Evolutionary conservation across 2,329 filamentous ascomycete genomes (phyloP).

Genomic region (Xylaria digitata): DNA sequence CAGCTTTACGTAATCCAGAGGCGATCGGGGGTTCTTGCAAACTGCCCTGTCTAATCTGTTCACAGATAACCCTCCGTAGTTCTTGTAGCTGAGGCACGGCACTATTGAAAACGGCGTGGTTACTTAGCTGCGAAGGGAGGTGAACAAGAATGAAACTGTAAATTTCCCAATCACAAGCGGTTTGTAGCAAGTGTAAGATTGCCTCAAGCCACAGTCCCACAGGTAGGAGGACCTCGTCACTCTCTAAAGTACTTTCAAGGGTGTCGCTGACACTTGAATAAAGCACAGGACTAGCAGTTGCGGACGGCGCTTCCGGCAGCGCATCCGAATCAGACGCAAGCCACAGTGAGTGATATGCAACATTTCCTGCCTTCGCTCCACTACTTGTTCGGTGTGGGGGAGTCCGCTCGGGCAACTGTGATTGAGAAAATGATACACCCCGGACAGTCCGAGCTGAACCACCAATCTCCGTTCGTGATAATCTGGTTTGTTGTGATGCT

Average conservation of each 20-base stretch:
- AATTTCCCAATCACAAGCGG: slow-evolving; percentile 86
- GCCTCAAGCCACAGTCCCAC: slow-evolving; percentile 80
- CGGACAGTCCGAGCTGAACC: slow-evolving; percentile 58
- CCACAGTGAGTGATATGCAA: slow-evolving; percentile 66
- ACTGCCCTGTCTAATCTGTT: slow-evolving; percentile 80
- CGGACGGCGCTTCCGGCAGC: slow-evolving; percentile 61
- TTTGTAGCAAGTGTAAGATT: slow-evolving; percentile 77
- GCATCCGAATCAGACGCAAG: slow-evolving; percentile 66
- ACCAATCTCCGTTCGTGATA: slow-evolving; percentile 59
- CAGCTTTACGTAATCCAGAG: slow-evolving; percentile 85
- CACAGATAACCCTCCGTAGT: slow-evolving; percentile 80
- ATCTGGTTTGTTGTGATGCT: slow-evolving; percentile 57
- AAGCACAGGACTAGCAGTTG: slow-evolving; percentile 63
- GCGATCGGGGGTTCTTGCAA: slow-evolving; percentile 84
- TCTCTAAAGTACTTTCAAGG: slow-evolving; percentile 37
- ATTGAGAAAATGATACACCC: slow-evolving; percentile 65
- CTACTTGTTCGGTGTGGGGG: slow-evolving; percentile 57
- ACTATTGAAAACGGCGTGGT: slow-evolving; percentile 84
- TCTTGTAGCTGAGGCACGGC: slow-evolving; percentile 80
- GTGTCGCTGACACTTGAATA: slow-evolving; percentile 54
- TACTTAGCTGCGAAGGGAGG: slow-evolving; percentile 86
- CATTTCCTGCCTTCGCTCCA: slow-evolving; percentile 49
- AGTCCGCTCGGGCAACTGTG: slow-evolving; percentile 57
- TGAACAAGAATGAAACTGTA: slow-evolving; percentile 92
- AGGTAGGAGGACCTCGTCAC: slow-evolving; percentile 61